Evolutionary conservation across 352 stramenopile species (phyloP).

Genomic region (Pythium brachiatum): DNA sequence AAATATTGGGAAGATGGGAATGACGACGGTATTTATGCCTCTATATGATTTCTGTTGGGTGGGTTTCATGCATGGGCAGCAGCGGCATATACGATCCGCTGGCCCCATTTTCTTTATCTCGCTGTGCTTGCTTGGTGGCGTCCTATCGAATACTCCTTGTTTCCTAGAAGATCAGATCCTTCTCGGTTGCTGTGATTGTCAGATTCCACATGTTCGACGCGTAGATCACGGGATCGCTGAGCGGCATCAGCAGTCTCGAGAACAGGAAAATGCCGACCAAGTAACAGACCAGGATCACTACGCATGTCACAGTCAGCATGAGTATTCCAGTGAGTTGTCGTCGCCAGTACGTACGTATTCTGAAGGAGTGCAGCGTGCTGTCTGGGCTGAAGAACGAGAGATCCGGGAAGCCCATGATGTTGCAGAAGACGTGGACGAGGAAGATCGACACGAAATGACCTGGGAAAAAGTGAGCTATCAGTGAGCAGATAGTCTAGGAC

Average conservation of each 20-base stretch:
- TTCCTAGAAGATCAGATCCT: constrained; percentile 22
- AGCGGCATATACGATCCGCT: not conserved
- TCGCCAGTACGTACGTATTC: constrained; percentile 46
- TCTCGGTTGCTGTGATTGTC: constrained; percentile 38
- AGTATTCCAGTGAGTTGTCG: not conserved
- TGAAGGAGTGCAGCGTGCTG: constrained; percentile 69
- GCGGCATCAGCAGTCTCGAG: constrained; percentile 63
- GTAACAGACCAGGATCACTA: constrained; percentile 78
- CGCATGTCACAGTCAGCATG: not conserved
- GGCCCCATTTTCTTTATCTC: not conserved
- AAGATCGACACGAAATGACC: constrained; percentile 88
- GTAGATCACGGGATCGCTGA: constrained; percentile 81
- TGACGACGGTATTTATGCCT: constrained; percentile 1
- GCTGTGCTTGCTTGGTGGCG: not conserved
- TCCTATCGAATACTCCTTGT: not conserved
- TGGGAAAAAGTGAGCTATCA: constrained; percentile 12
- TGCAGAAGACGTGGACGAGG: constrained; percentile 93
- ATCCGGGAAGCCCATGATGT: constrained; percentile 94
- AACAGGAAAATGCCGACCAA: constrained; percentile 85
- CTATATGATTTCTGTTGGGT: constrained; percentile 9
- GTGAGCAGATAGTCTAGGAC: not conserved
- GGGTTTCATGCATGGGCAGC: constrained; percentile 1
- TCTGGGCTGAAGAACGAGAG: constrained; percentile 81
- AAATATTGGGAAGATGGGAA: not conserved
- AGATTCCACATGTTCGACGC: constrained; percentile 79